Base-by-base conservation (phyloP, 805 yeast genomes). In the Blastobotrys mokoenaii region DNA sequence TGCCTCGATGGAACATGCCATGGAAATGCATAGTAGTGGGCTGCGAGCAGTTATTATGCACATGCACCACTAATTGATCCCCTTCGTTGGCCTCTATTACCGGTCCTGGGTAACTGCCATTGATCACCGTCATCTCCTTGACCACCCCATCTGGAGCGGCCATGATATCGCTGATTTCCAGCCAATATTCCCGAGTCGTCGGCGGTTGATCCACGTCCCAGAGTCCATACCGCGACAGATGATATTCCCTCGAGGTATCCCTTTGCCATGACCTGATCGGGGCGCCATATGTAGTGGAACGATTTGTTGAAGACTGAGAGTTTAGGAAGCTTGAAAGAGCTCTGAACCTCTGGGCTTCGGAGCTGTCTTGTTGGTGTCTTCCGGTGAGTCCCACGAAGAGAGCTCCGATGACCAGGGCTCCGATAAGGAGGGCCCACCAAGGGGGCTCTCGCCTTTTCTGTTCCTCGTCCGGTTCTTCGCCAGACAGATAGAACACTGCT, bases 41-140 rank as follows among this genome's bases (percentile, higher is more conserved):
- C 2, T 62, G 65, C n/a, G 62, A 55, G 4, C 69, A 58, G 16
- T 57, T 53, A 51, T 76, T 76, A 35, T 55, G 51, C 12, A 73
- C 63, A 1, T 60, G 59, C 1, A 75, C 66, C 1, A 65, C 46
- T 7, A 66, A 38, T 6, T 53, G 47, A 43, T 66, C 70, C 10
- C 68, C 70, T 32, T 64, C 67, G 46, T 56, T 62, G 50, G 62
- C 72, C 49, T 64, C 63, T 1, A 76, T 56, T 7, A 61, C 52
- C 1, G 81, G 81, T 0, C 77, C 77, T 1, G 82, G 82, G 44
- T 71, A 72, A 45, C 63, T 50, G 29, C 72, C 71, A 45, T 73
- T 73, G 44, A 73, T 60, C 4, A 65, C 56, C 25, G 66, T 63
- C 45, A 65, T 57, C 6, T 55, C 50, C 41, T 66, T 61, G 43